Conservation (phyloP, 139 green algal species). For the Ettlia oleoabundans region DNA sequence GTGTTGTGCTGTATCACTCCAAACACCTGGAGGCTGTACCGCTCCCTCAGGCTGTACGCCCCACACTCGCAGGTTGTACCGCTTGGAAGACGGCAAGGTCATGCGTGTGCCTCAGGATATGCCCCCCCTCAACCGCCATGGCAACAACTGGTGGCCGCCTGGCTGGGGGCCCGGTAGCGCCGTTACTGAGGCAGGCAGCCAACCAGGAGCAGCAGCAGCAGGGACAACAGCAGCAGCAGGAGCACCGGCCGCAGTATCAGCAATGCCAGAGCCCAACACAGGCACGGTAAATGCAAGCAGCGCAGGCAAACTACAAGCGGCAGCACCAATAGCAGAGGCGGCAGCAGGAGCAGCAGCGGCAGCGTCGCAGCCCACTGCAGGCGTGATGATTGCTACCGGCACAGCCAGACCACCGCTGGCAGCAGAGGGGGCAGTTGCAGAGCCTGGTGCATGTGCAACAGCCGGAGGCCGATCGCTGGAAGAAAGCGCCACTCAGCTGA, state of each 20-base stretch:
- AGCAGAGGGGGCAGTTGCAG: too few species aligned
- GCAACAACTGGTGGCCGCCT: slow-evolving; percentile 39
- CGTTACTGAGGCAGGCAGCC: too few species aligned
- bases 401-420: too few species aligned
- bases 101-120: slow-evolving; percentile 42
- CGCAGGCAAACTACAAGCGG: neutral
- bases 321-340: neutral
- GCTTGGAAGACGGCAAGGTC: neutral
- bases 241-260: neutral
- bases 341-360: neutral
- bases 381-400: neutral
- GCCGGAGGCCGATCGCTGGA: too few species aligned
- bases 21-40: neutral
- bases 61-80: slow-evolving; percentile 52
- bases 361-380: neutral
- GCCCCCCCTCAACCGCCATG: slow-evolving; percentile 33
- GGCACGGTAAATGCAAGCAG: neutral
- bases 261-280: neutral
- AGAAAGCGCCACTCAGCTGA: too few species aligned
- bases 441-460: too few species aligned
- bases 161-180: slow-evolving; percentile 40
- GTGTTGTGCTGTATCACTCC: too few species aligned
- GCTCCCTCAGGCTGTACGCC: too few species aligned
- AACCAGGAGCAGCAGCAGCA: neutral
- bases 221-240: neutral